Base-by-base conservation (phyloP, 1,284 basidiomycete genomes). In the Marasmius fiardii region DNA sequence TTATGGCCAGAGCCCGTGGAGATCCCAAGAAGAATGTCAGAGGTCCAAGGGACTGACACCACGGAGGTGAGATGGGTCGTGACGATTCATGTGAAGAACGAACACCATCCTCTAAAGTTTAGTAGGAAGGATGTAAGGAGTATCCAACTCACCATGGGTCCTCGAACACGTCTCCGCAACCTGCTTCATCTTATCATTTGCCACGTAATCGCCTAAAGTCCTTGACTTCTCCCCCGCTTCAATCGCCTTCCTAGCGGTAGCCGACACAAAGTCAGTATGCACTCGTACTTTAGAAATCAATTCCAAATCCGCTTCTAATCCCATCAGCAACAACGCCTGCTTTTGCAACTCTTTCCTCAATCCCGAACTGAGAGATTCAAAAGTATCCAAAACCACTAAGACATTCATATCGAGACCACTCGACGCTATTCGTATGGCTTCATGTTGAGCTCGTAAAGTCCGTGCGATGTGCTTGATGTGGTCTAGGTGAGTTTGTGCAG, bases 201-300 rank as follows among this genome's bases (percentile, higher is more conserved):
- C 86, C 20, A 93, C 90, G 68, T 92, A 93, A 66, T 90, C 88
- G 6, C 85, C 89, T 53, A 93, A 68, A n/a, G 84, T 86, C 49
- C 90, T 76, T 6, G 77, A 78, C 52, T 75, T 81, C 24, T 77
- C 76, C 1, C 88, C 88, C 0, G 78, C 73, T 57, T 89, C 86
- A 50, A 89, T 86, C 2, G 85, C 83, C 60, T 78, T 82, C 37
- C 85, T 74, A 51, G 83, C 80, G 1, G 79, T 71, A 3, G 74
- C 69, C n/a, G 85, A 88, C 67, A 92, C 71, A 62, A 92, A 92
- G 57, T 90, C 88, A 43, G 78, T 75, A 64, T 92, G 88, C 6
- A 92, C 80, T 50, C 73, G 73, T 11, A 92, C 82, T 31, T 76
- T 76, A 34, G 76, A 74, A 41, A 89, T 82, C 51, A 90, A 78